Evolutionary conservation across 495 filamentous ascomycete species (phyloP).

Genomic region (Daldinia concentrica): DNA sequence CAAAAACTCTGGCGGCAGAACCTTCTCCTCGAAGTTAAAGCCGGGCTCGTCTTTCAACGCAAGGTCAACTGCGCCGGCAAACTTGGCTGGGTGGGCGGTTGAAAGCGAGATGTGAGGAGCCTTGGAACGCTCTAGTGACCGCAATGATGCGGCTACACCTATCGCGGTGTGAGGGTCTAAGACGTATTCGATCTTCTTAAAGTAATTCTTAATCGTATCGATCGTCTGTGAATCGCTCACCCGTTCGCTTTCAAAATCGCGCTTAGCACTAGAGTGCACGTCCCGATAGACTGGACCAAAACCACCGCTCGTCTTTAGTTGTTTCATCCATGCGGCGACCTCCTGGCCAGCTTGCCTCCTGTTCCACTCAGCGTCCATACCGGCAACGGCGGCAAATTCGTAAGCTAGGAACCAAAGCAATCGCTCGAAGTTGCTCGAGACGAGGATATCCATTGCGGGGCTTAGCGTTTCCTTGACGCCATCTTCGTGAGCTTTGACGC

Average conservation of each 20-base stretch:
- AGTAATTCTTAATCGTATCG: constrained; percentile 73
- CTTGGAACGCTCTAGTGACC: constrained; percentile 66
- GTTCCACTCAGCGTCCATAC: constrained; percentile 67
- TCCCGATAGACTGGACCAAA: constrained; percentile 74
- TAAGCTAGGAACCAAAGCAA: constrained; percentile 92
- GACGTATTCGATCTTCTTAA: constrained; percentile 73
- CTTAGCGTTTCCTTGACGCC: constrained; percentile 86
- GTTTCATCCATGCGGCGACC: constrained; percentile 74
- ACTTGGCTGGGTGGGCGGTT: constrained; percentile 95
- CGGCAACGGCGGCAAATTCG: constrained; percentile 61
- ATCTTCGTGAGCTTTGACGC: constrained; percentile 70
- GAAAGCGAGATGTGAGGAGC: constrained; percentile 79
- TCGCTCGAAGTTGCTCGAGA: constrained; percentile 94
- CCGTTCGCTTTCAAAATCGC: constrained; percentile 81
- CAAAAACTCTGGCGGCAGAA: constrained; percentile 81
- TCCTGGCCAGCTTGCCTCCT: constrained; percentile 70
- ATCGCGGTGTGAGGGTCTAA: constrained; percentile 93
- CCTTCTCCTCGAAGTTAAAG: constrained; percentile 74
- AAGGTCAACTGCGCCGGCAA: constrained; percentile 77
- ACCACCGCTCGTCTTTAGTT: constrained; percentile 80
- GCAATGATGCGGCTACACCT: constrained; percentile 74
- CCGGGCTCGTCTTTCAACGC: constrained; percentile 72
- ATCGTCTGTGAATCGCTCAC: constrained; percentile 82
- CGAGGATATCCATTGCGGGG: constrained; percentile 97
- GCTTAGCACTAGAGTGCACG: constrained; percentile 70